Conservation (phyloP, 2,329 filamentous ascomycete genomes). For the Rhexocercosporidium sp. region DNA sequence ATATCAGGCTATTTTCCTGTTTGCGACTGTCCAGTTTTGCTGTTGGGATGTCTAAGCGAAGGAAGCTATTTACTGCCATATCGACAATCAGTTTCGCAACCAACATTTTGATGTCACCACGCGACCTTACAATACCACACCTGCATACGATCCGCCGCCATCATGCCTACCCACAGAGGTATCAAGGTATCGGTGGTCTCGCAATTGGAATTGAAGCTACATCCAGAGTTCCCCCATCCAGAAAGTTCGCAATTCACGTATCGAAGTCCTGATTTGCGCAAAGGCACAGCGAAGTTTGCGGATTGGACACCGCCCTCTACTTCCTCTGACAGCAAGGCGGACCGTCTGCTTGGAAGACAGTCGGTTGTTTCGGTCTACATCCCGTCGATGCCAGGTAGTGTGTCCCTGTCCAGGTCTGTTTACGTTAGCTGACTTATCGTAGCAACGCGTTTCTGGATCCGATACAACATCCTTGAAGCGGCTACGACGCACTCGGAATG, state of each 20-base stretch:
- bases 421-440: slow-evolving; percentile 15
- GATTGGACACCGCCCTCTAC: slow-evolving; percentile 22
- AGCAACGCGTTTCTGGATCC: slow-evolving; percentile 60
- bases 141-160: slow-evolving; percentile 10
- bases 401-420: background rate
- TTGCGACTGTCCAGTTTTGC: background rate
- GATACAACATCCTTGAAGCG: slow-evolving; percentile 49
- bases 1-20: background rate
- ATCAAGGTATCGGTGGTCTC: slow-evolving; percentile 39
- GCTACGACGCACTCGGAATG: slow-evolving; percentile 44
- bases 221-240: slow-evolving; percentile 62
- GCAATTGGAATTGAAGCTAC: slow-evolving; percentile 39
- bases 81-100: background rate
- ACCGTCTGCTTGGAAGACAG: slow-evolving; percentile 40
- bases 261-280: slow-evolving; percentile 23
- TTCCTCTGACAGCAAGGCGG: slow-evolving; percentile 35
- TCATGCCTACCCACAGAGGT: slow-evolving; percentile 39
- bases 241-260: slow-evolving; percentile 53
- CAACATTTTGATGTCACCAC: background rate
- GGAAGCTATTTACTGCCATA: background rate
- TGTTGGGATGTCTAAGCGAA: background rate
- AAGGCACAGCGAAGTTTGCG: slow-evolving; percentile 16
- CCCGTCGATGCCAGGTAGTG: slow-evolving; percentile 57
- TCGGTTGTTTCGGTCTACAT: slow-evolving; percentile 61
- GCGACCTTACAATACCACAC: background rate